Evolutionary conservation across 768 basidiomycete species (phyloP), one percentile per base, ranked within the genome.

Genomic region (Leccinum arenicola): DNA sequence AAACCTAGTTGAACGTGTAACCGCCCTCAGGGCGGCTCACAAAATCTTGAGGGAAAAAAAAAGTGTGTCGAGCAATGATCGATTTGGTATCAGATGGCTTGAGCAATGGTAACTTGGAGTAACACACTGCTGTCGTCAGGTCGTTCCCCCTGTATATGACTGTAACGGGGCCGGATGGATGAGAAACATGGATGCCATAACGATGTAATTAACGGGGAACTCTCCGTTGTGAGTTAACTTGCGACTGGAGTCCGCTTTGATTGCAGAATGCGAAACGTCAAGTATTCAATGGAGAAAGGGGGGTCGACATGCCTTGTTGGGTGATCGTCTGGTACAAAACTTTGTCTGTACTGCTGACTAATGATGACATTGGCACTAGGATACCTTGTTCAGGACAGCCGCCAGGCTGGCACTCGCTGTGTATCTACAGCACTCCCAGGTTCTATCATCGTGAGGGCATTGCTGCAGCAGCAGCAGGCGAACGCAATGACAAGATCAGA

Each of bases 101-200:
- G 59, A 33, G 35, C 21, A 56, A 59, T 57, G 57, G 36, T 49
- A 53, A 58, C 57, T 60, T 54, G 54, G 29, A 31, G 60, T 58
- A 52, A 61, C 62, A 40, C 38, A 31, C 61, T 63, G 61, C 56
- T 72, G 70, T 68, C 70, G 70, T 70, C 19, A 73, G 55, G 45
- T 35, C 56, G 61, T 55, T 57, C 54, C 69, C 69, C 70, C 70
- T 72, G 66, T 49, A 72, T 72, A 72, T 72, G 68, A 68, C 70
- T 72, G 70, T 73, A 72, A 72, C 61, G 61, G 68, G 70, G 55
- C 68, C 58, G 63, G 64, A 60, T 52, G 54, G 56, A 61, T 40
- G 62, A 55, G 48, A 38, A 60, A 58, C 61, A 56, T 48, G 43
- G 12, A 59, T 72, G 70, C 61, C 72, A 74, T 73, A 70, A 74